Evolutionary conservation across 306 rosid species (phyloP), one percentile per base, ranked within the genome.

Genomic region (Alnus glutinosa): DNA sequence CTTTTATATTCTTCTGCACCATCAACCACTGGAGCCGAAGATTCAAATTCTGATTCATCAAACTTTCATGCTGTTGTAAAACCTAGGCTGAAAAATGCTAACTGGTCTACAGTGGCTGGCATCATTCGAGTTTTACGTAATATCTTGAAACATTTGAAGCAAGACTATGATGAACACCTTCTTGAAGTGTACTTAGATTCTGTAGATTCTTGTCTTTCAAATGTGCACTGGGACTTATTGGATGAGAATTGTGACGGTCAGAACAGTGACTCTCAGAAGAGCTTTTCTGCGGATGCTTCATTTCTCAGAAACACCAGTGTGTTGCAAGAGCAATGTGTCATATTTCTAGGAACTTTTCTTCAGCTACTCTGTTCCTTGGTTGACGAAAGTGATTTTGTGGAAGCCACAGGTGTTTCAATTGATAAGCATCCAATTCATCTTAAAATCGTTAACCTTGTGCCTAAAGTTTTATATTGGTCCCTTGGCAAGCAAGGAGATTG

Each of bases 301-400:
- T 48, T 37, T 78, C 70, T 36, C 19, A 28, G 75, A 18, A 63
- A 49, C 72, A 68, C 67, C 16, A 15, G 83, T 78, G 77, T 23
- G 61, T 70, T 84, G 78, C 70, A 64, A 55, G 84, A 79, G 76
- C 80, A 73, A 70, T 67, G 74, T 49, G 69, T 75, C 82, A 76
- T 83, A 80, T 92, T 92, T 86, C 86, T 91, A 37, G 98, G 98
- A 73, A 84, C 75, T 82, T 89, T 90, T 81, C 79, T 91, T 78
- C 98, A 90, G 88, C 83, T 92, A 55, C 86, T 92, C 34, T 92
- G 97, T 83, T 89, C 98, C 78, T 75, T 92, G 85, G 95, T 85
- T 66, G 95, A 87, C 81, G 87, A 64, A 77, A 80, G 85, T 73
- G 81, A 86, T 63, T 77, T 75, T 73, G 55, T 44, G 78, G 93